Percentiles rank a stretch among this genome's conserved stretches.
phyloP scores from a whole-genome alignment of 176 grass and related monocot species.

The Cenchrus fungigraminus region DNA sequence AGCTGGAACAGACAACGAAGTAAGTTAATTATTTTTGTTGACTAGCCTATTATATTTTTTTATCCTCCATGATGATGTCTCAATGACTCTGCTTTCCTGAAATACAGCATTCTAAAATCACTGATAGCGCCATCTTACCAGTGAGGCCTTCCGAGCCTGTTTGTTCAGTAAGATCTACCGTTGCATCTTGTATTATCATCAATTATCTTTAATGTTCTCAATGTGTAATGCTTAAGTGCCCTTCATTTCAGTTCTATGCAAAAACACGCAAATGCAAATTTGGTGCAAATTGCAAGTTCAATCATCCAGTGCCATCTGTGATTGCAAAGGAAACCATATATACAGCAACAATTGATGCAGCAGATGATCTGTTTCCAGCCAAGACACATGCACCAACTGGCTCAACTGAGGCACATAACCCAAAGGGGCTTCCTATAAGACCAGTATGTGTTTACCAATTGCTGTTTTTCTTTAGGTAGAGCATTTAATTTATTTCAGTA shows the following conservation, averaged over 20 bases:
- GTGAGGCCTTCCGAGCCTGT: slow-evolving; percentile 64
- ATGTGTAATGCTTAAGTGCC: slow-evolving; percentile 21
- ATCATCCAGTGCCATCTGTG: slow-evolving; percentile 54
- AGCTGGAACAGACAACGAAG: slow-evolving; percentile 42
- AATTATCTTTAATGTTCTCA: neutral
- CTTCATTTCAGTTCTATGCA: slow-evolving; percentile 61
- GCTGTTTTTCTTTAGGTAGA: slow-evolving; percentile 9
- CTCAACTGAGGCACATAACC: slow-evolving; percentile 62
- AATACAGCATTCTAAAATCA: slow-evolving; percentile 49
- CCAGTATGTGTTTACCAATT: slow-evolving; percentile 55
- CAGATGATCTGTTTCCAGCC: neutral
- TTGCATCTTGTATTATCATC: neutral
- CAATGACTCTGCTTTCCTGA: slow-evolving; percentile 29
- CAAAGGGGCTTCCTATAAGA: slow-evolving; percentile 87
- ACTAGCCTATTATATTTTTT: neutral
- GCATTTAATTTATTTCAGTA: slow-evolving; percentile 34
- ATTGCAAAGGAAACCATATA: slow-evolving; percentile 50
- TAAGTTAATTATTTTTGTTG: slow-evolving; percentile 37
- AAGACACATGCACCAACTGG: neutral
- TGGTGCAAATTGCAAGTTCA: slow-evolving; percentile 73
- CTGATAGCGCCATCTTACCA: slow-evolving; percentile 53
- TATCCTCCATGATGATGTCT: slow-evolving; percentile 21
- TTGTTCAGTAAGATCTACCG: slow-evolving; percentile 57
- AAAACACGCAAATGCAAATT: slow-evolving; percentile 91
- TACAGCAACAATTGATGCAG: slow-evolving; percentile 46